A percentile compares a stretch with the other conserved stretches of the same genome.
phyloP scores from a whole-genome alignment of 1,139 yeast genomes.

The Magnusiomyces suaveolens region DNA sequence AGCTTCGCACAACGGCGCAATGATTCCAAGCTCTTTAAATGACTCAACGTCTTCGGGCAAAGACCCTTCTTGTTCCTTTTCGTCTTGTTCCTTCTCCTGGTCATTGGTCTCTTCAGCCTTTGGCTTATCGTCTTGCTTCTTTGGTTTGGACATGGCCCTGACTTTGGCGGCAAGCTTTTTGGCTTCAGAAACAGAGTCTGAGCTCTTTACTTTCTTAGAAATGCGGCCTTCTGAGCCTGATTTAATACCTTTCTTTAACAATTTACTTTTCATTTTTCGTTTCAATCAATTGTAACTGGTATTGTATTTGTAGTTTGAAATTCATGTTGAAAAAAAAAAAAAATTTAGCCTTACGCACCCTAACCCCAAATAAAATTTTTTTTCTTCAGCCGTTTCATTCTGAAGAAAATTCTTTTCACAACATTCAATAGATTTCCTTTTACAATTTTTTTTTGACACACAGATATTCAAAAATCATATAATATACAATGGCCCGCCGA shows the following conservation, averaged over 20 bases:
- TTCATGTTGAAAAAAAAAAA: not conserved
- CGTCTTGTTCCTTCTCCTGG: not conserved
- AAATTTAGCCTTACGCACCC: not conserved
- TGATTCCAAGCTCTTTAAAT: slow-evolving; percentile 48
- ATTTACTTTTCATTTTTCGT: not conserved
- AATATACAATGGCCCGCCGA: slow-evolving; percentile 3
- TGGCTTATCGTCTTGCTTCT: not conserved
- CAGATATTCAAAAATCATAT: not conserved
- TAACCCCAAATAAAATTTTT: not conserved
- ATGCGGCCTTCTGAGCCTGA: not conserved
- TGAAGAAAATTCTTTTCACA: no score
- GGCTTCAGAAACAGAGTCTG: not conserved
- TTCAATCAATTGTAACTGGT: not conserved
- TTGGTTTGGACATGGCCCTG: not conserved
- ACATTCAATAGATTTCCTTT: not conserved
- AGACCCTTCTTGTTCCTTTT: not conserved
- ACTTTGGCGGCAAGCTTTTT: slow-evolving; percentile 3
- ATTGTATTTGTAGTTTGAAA: not conserved
- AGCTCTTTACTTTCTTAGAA: not conserved
- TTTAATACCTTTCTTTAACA: not conserved
- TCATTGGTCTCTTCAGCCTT: not conserved
- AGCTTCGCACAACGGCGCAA: slow-evolving; percentile 66
- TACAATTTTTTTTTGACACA: not conserved
- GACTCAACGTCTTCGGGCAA: slow-evolving; percentile 15
- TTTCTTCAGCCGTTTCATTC: not conserved